A percentile compares a stretch with the other conserved stretches of the same genome.
Evolutionary conservation across 208 protist genomes (phyloP).

Genomic region (Cochliopodium minus): DNA sequence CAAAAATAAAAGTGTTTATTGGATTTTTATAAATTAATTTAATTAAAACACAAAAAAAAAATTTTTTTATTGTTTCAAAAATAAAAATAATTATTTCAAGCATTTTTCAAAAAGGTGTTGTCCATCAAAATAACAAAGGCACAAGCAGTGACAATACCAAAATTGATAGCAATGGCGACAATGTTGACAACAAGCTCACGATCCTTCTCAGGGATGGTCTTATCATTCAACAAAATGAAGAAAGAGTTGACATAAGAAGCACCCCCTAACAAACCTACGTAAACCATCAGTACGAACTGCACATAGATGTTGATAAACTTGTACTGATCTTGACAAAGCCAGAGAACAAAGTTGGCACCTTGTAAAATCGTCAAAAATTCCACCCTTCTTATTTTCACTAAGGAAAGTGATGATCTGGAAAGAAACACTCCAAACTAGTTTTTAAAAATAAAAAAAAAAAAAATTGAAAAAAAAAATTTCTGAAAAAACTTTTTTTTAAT

Average conservation of each 20-base stretch:
- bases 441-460: no score
- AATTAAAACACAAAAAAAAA: no score
- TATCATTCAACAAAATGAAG: conserved; percentile 47
- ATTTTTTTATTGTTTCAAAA: no score
- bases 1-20: no score
- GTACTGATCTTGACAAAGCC: conserved; percentile 51
- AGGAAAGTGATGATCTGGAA: conserved; percentile 49
- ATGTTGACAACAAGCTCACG: conserved; percentile 60
- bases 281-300: conserved; percentile 62
- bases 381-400: conserved; percentile 51
- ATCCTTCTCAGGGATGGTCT: conserved; percentile 26
- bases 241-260: conserved; percentile 71
- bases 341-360: conserved; percentile 52
- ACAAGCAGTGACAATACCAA: conserved; percentile 54
- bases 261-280: conserved; percentile 59
- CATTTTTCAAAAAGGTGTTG: no score
- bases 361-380: conserved; percentile 59
- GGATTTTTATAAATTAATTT: no score
- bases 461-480: no score
- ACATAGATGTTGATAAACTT: conserved; percentile 49
- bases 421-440: conserved; percentile 64
- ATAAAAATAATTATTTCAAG: no score
- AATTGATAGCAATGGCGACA: conserved; percentile 45
- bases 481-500: no score
- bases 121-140: no score